These are phyloP conservation scores for Trypanosoma boissoni DNA, from an alignment of 208 protist genomes.

Conservation along the genomic window DNA sequence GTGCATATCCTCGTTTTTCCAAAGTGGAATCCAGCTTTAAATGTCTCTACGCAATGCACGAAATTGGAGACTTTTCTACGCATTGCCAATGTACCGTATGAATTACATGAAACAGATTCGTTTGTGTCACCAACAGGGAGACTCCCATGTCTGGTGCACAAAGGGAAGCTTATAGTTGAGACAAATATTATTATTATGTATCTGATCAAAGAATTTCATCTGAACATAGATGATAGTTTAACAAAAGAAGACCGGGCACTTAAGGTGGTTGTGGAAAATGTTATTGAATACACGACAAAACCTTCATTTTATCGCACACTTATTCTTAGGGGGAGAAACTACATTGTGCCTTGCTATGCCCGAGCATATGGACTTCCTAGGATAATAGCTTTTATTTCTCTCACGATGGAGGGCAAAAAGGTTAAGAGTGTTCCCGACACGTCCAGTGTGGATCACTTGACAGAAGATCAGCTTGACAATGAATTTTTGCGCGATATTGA, in stretches of 20 bases:
- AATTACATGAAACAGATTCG: slow-evolving; percentile 6
- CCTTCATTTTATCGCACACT: slow-evolving; percentile 22
- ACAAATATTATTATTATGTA: slow-evolving; percentile 20
- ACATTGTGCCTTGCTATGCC: slow-evolving; percentile 5
- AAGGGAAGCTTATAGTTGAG: slow-evolving; percentile 18
- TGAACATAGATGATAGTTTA: slow-evolving; percentile 13
- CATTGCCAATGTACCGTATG: slow-evolving; percentile 24
- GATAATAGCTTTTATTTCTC: slow-evolving; percentile 6
- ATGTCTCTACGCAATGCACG: slow-evolving; percentile 8
- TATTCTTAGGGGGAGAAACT: slow-evolving; percentile 12
- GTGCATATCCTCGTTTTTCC: slow-evolving; percentile 28
- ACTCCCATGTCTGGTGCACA: slow-evolving; percentile 26
- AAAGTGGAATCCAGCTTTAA: slow-evolving; percentile 16
- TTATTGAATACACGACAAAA: slow-evolving; percentile 20
- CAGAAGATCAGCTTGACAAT: slow-evolving; percentile 25
- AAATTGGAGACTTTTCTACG: slow-evolving; percentile 35
- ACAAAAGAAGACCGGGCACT: slow-evolving; percentile 9
- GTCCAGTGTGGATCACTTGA: slow-evolving; percentile 7
- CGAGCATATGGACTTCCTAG: slow-evolving; percentile 2
- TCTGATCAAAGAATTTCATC: slow-evolving; percentile 17
- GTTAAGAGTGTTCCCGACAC: background rate
- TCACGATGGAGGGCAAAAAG: slow-evolving; percentile 1
- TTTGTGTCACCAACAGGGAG: slow-evolving; percentile 23
- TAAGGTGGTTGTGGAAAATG: slow-evolving; percentile 5
- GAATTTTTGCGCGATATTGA: slow-evolving; percentile 27